These are phyloP conservation scores for Cubamyces lactineus DNA, from an alignment of 768 basidiomycete species.

Conservation along the genomic window DNA sequence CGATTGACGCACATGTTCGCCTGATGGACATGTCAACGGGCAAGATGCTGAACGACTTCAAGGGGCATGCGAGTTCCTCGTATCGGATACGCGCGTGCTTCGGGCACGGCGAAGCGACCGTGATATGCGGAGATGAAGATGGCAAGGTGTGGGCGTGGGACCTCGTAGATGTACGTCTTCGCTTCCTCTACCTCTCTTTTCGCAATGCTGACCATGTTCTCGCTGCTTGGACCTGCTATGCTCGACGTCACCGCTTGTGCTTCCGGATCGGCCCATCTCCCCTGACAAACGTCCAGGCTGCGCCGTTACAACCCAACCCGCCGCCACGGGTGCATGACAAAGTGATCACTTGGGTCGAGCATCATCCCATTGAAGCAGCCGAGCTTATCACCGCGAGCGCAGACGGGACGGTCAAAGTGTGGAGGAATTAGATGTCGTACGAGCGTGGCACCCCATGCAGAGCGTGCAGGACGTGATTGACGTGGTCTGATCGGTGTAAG, in stretches of 20 bases:
- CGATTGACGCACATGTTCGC: constrained; percentile 83
- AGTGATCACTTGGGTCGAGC: constrained; percentile 89
- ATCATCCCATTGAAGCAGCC: constrained; percentile 78
- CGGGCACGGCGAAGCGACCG: constrained; percentile 77
- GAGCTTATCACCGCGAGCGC: constrained; percentile 91
- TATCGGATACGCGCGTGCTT: constrained; percentile 86
- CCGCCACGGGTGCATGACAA: constrained; percentile 82
- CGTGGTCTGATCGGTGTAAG: neutral
- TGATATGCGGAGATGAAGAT: constrained; percentile 89
- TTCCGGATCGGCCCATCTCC: neutral
- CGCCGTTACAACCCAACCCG: constrained; percentile 67
- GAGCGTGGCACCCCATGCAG: too few species aligned
- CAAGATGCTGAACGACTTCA: constrained; percentile 83
- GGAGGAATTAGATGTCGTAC: constrained; percentile 41
- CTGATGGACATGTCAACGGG: constrained; percentile 86
- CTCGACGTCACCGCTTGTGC: neutral
- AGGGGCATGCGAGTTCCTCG: constrained; percentile 70
- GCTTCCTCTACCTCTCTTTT: neutral
- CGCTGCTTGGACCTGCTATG: neutral
- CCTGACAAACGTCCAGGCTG: constrained; percentile 59
- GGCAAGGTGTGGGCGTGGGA: constrained; percentile 94
- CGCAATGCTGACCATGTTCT: constrained; percentile 13
- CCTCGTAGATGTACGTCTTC: constrained; percentile 72
- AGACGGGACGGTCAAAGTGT: constrained; percentile 91
- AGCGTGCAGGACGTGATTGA: too few species aligned